Percentiles rank a stretch among this genome's conserved stretches.
Conservation (phyloP, 768 basidiomycete genomes). For the Leccinum longicurvipes region DNA sequence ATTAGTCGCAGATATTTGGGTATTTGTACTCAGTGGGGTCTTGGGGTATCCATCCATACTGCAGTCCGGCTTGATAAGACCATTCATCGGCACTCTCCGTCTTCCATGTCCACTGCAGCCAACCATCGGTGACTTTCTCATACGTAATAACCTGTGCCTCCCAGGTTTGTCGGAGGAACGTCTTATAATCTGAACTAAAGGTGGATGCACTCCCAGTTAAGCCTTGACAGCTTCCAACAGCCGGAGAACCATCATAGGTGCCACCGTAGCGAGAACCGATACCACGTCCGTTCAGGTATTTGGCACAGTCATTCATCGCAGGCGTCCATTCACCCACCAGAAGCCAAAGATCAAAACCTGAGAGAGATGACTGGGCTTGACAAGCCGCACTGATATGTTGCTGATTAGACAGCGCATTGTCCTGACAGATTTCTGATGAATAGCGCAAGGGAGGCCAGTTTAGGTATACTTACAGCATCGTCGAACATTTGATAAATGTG, state of each 20-base stretch:
- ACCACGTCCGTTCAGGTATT: slow-evolving; percentile 74
- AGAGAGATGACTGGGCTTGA: slow-evolving; percentile 40
- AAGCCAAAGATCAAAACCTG: slow-evolving; percentile 65
- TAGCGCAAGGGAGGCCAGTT: neutral
- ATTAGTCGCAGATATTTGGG: slow-evolving; percentile 58
- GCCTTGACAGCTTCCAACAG: slow-evolving; percentile 70
- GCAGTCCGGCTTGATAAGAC: slow-evolving; percentile 81
- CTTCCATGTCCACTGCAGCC: slow-evolving; percentile 87
- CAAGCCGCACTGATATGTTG: slow-evolving; percentile 67
- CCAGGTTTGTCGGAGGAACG: slow-evolving; percentile 77
- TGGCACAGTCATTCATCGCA: slow-evolving; percentile 65
- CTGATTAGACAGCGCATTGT: slow-evolving; percentile 32
- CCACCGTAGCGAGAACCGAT: slow-evolving; percentile 65
- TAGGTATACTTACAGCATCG: slow-evolving; percentile 40
- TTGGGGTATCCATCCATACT: slow-evolving; percentile 81
- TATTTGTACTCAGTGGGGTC: slow-evolving; percentile 48
- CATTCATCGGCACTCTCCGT: slow-evolving; percentile 82
- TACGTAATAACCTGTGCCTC: slow-evolving; percentile 79
- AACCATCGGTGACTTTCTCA: slow-evolving; percentile 61
- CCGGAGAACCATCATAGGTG: slow-evolving; percentile 56
- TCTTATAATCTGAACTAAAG: slow-evolving; percentile 78
- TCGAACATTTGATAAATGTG: slow-evolving; percentile 80
- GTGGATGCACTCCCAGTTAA: slow-evolving; percentile 70
- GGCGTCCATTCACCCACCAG: slow-evolving; percentile 89
- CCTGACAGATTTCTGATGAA: slow-evolving; percentile 29